Base-by-base conservation (phyloP, 805 yeast species). In the Starmerella khaoyaiensis region DNA sequence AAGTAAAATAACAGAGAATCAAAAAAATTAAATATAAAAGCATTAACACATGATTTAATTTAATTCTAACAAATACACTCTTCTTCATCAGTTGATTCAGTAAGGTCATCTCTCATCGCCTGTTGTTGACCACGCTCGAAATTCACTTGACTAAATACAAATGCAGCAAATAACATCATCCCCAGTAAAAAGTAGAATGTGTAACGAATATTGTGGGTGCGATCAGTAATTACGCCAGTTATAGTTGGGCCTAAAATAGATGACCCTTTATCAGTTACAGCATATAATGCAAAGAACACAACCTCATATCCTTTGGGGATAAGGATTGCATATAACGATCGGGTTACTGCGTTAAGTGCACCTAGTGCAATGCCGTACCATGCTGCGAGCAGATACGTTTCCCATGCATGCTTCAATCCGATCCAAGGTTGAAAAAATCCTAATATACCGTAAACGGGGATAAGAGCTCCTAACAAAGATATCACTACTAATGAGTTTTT, bases 281-380 rank as follows among this genome's bases (percentile, higher is more conserved):
- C 70, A 56, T 74, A 80, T 29, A 79, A 60, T 11, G 87, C 76
- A 57, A 80, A 79, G 52, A 79, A 79, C 5, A 77, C 72, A 3
- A 78, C 72, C 51, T 80, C 93, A 48, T 71, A 73, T 5, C 90
- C 90, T 31, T 61, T 64, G 15, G 93, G 93, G 30, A 79, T 76
- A 36, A 79, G 64, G 51, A 76, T 55, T 22, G 80, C 68, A 54
- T 72, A 79, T 4, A 77, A 60, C 1, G 84, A 74, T 33, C 90
- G 64, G 20, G 83, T 70, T 1, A 76, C 64, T 0, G 87, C 76
- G 7, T 79, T 68, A 18, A 80, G 57, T 0, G 84, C 84, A 21
- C 93, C 93, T 19, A 80, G 54, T 0, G 82, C 69, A 37, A 76
- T 56, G 1, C 93, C 90, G 54, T 80, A 79, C 79, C 84, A 75